Percentiles rank a stretch among this genome's conserved stretches.
phyloP scores from a whole-genome alignment of 2,329 filamentous ascomycete genomes.

The Arthrobotrys sphaeroides region DNA sequence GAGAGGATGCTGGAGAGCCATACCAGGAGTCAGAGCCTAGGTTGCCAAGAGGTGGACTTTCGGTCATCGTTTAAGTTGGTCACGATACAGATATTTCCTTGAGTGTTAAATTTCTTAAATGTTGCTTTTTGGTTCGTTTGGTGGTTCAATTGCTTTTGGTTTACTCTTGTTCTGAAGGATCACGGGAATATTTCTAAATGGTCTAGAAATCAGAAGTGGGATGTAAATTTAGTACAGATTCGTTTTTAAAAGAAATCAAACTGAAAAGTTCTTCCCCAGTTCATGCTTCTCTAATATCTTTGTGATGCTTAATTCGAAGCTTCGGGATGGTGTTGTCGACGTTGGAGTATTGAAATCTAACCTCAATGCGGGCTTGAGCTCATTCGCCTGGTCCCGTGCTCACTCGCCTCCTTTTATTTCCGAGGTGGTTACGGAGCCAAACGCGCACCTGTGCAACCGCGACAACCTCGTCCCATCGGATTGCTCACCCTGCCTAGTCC shows the following conservation, averaged over 20 bases:
- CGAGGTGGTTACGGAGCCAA: conserved; percentile 2
- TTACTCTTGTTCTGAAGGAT: not conserved
- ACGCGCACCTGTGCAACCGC: not conserved
- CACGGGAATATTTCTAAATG: not conserved
- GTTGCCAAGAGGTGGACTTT: conserved; percentile 64
- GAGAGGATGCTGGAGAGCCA: conserved; percentile 70
- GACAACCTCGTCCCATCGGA: conserved; percentile 12
- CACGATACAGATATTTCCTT: not conserved
- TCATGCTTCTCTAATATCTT: not conserved
- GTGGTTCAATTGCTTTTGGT: not conserved
- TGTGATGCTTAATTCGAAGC: not conserved
- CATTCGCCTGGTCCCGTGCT: no score
- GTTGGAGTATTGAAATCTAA: not conserved
- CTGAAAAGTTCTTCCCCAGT: conserved; percentile 1
- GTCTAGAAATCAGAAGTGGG: conserved; percentile 7
- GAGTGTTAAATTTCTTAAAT: not conserved
- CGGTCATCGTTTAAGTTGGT: conserved; percentile 37
- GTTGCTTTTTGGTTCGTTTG: not conserved
- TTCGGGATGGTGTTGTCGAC: not conserved
- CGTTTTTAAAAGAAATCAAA: not conserved
- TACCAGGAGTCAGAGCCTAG: conserved; percentile 71
- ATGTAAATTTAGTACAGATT: conserved; percentile 2
- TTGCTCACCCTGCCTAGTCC: not conserved
- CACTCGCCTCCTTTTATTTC: not conserved
- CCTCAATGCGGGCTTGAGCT: not conserved